Percentiles rank a stretch among this genome's conserved stretches.
These are phyloP conservation scores for Aspergillus luchuensis DNA, from an alignment of 2,329 filamentous ascomycete genomes.

Conservation along the genomic window DNA sequence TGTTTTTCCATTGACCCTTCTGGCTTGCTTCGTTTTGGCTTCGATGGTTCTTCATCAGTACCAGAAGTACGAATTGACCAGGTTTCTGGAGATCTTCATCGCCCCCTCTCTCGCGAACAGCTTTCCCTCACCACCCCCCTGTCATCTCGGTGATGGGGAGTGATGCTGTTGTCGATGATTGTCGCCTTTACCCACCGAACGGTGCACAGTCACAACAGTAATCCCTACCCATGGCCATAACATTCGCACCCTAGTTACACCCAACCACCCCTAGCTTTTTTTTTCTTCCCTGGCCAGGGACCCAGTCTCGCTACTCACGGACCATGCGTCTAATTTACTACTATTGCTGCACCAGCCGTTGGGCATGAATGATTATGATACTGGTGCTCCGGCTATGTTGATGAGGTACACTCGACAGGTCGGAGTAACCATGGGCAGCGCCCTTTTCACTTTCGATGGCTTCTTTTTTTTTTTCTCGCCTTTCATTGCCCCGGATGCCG, in stretches of 20 bases:
- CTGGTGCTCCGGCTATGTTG: conserved; percentile 5
- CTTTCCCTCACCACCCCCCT: conserved; percentile 6
- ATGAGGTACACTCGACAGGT: conserved; percentile 2
- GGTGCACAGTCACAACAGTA: conserved; percentile 9
- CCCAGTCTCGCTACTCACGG: conserved; percentile 25
- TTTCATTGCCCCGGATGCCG: background rate
- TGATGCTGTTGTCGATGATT: conserved; percentile 1
- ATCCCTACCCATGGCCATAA: conserved; percentile 4
- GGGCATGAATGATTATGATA: conserved; percentile 32
- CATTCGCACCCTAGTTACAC: background rate
- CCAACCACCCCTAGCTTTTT: conserved; percentile 6
- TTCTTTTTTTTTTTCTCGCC: background rate
- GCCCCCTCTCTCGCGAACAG: background rate
- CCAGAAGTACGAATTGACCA: background rate
- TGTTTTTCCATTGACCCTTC: background rate
- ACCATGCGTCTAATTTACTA: conserved; percentile 28
- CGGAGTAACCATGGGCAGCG: background rate
- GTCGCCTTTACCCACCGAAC: background rate
- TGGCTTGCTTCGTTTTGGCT: background rate
- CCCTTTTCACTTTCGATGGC: background rate
- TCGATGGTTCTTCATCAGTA: background rate
- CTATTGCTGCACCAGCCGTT: conserved; percentile 24
- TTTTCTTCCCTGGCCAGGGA: conserved; percentile 17
- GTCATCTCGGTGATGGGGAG: background rate
- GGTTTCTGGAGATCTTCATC: background rate